Conservation (phyloP, 257 asterid genomes). For the Solanum chiquidenum region DNA sequence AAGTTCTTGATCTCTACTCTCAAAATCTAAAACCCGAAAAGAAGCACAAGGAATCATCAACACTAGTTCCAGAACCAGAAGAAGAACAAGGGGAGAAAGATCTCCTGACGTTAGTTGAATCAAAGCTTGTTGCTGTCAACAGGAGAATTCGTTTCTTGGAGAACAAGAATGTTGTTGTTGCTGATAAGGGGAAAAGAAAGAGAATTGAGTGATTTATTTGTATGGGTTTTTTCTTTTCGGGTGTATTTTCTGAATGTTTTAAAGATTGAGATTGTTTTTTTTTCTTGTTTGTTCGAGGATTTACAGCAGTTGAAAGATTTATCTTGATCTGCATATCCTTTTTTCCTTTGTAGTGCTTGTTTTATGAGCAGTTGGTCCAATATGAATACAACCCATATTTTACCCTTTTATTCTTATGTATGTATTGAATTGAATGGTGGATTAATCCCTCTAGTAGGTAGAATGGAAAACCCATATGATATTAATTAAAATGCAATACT, state of each 20-base stretch:
- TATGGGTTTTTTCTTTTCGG: background rate
- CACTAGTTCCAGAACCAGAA: background rate
- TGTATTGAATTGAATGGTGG: background rate
- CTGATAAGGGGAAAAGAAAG: background rate
- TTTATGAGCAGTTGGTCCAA: background rate
- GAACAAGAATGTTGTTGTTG: background rate
- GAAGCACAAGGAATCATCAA: background rate
- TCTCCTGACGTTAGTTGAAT: background rate
- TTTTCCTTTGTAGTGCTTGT: background rate
- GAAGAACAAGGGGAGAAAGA: background rate
- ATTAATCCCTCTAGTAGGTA: background rate
- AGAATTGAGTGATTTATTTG: background rate
- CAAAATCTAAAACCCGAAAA: background rate
- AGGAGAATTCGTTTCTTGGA: background rate
- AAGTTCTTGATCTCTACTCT: background rate
- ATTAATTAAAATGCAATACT: background rate
- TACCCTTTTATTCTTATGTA: background rate
- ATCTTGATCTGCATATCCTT: background rate
- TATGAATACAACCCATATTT: background rate
- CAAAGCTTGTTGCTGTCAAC: background rate
- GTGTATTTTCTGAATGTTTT: background rate
- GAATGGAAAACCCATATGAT: background rate
- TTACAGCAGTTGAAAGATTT: background rate
- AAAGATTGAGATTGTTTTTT: background rate
- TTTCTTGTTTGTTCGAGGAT: background rate